Conservation (phyloP, 2,329 filamentous ascomycete genomes). For the Fusarium musae region DNA sequence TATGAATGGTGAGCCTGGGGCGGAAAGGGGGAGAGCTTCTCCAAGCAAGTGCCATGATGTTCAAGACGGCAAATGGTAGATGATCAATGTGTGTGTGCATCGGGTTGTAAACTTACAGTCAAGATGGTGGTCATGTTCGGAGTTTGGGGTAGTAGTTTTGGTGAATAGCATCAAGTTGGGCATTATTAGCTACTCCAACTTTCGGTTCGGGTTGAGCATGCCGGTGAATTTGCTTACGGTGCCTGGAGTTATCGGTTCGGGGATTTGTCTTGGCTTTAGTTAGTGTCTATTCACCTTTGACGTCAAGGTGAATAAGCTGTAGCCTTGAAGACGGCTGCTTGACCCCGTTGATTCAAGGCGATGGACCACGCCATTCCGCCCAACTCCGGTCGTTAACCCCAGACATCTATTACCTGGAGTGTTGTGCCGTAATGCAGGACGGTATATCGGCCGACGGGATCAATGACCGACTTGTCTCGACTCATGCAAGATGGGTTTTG, state of each 20-base stretch:
- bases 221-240: neutral
- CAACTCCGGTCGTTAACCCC: conserved; percentile 25
- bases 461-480: conserved; percentile 15
- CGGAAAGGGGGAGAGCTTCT: neutral
- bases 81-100: conserved; percentile 15
- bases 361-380: conserved; percentile 28
- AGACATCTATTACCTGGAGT: neutral
- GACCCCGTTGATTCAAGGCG: conserved; percentile 6
- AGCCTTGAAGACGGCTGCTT: conserved; percentile 4
- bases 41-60: conserved; percentile 11
- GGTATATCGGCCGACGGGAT: conserved; percentile 22
- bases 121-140: conserved; percentile 3
- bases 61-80: conserved; percentile 8
- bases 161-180: conserved; percentile 18
- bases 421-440: neutral
- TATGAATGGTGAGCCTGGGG: neutral
- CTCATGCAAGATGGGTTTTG: conserved; percentile 15
- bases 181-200: conserved; percentile 16
- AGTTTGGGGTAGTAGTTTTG: conserved; percentile 10
- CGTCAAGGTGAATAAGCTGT: neutral
- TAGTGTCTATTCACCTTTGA: neutral
- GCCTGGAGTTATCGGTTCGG: conserved; percentile 6
- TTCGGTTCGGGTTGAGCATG: conserved; percentile 23
- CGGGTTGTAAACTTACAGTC: neutral
- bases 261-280: neutral